Conservation (phyloP, 2,329 filamentous ascomycete genomes). For the Aspergillus spinulosporus region DNA sequence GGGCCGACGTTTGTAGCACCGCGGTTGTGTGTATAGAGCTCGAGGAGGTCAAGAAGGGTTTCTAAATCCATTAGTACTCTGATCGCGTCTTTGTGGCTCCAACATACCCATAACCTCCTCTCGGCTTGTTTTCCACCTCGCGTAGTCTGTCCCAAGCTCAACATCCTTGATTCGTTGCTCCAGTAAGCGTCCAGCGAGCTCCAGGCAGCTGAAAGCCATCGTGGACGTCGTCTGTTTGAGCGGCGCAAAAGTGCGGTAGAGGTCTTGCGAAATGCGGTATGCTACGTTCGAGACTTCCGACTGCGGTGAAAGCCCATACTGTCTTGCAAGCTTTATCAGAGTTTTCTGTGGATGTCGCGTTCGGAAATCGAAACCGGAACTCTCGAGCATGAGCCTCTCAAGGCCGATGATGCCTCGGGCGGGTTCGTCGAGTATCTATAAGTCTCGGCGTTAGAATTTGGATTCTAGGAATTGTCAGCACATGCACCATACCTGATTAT, state of each 20-base stretch:
- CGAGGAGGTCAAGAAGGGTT: conserved; percentile 84
- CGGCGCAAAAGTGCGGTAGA: conserved; percentile 90
- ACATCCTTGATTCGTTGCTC: conserved; percentile 56
- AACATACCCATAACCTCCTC: conserved; percentile 50
- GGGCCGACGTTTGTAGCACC: conserved; percentile 72
- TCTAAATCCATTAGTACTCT: conserved; percentile 52
- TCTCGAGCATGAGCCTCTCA: conserved; percentile 89
- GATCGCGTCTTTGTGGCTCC: conserved; percentile 28
- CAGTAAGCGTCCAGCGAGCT: conserved; percentile 72
- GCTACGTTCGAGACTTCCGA: conserved; percentile 63
- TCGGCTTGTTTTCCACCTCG: conserved; percentile 49
- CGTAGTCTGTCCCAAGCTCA: conserved; percentile 52
- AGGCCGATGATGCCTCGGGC: conserved; percentile 83
- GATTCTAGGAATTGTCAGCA: not conserved
- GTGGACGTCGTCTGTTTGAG: conserved; percentile 87
- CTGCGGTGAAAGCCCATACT: conserved; percentile 55
- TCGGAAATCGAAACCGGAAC: conserved; percentile 89
- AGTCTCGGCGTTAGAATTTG: not conserved
- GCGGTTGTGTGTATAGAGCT: conserved; percentile 86
- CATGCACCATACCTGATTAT: conserved; percentile 69
- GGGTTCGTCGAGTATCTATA: conserved; percentile 73
- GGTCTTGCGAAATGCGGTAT: conserved; percentile 80
- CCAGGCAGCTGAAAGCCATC: conserved; percentile 77
- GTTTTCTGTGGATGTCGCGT: conserved; percentile 84
- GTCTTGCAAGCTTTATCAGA: conserved; percentile 74